Base-by-base conservation (phyloP, 2,329 filamentous ascomycete genomes). In the Colletotrichum sidae region DNA sequence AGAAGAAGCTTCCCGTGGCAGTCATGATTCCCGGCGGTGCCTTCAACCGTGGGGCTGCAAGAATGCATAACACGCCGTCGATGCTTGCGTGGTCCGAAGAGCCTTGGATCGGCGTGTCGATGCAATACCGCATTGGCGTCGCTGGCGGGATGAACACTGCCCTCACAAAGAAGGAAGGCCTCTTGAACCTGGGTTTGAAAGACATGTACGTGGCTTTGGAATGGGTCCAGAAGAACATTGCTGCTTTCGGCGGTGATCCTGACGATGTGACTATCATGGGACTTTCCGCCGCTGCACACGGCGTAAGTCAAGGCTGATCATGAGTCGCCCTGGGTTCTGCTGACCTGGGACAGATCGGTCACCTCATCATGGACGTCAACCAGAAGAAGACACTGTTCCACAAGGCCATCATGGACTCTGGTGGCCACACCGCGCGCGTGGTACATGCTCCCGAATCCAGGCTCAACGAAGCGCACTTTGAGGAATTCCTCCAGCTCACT, bases 141-240 rank as follows among this genome's bases (percentile, higher is more conserved):
- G 83, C 89, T 73, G 88, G 88, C 0, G 88, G 90, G 68, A 70
- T 90, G 8, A 82, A 84, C 10, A 86, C 80, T 8, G 72, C 75
- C 37, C 72, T 87, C 53, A 80, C 84, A 41, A 76, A 80, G 10
- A 81, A 83, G 33, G 82, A 84, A 56, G 86, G 84, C 0, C 65
- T 83, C 1, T 77, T 87, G 15, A 89, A 89, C 67, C 75, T 84
- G 11, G 86, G 86, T 0, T 72, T 86, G 10, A 78, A 79, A 46
- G 84, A 87, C 64, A 83, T 86, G 70, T 75, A 79, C 25, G 68
- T 81, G 5, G 77, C 80, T 1, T 72, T 86, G 6, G 73, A 80
- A 55, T 87, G 84, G 84, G 77, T 86, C 3, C 77, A 81, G 45
- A 79, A 84, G 54, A 85, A 86, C 68, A 84, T 86, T 56, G 75